Conservation (phyloP, 352 stramenopile species). For the Globisporangium iwayamae region DNA sequence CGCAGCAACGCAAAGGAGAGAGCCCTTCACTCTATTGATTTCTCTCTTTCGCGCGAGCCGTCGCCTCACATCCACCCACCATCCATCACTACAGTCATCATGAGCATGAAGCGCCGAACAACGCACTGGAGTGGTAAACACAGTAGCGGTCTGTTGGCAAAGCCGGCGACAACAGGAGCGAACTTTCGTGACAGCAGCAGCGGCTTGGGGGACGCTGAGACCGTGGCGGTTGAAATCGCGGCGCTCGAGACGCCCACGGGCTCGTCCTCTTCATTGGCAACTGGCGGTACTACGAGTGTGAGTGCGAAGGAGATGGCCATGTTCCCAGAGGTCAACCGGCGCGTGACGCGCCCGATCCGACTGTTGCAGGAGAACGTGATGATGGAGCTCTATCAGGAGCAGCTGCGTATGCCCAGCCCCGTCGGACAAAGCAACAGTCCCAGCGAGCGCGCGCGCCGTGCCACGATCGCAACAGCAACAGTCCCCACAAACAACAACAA, state of each 20-base stretch:
- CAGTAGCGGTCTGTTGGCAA: background rate
- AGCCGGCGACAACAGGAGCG: background rate
- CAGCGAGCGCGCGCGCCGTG: background rate
- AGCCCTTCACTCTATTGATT: background rate
- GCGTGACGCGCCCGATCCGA: slow-evolving; percentile 20
- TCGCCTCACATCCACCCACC: background rate
- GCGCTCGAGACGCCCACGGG: slow-evolving; percentile 9
- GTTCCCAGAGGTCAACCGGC: slow-evolving; percentile 11
- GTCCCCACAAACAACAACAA: background rate
- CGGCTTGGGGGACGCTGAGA: background rate
- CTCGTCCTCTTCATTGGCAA: background rate
- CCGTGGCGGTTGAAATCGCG: background rate
- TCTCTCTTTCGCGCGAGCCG: background rate
- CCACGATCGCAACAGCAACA: slow-evolving; percentile 1
- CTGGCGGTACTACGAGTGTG: background rate
- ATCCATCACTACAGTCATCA: background rate
- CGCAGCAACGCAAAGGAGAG: background rate
- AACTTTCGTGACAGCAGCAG: background rate
- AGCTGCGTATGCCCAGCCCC: slow-evolving; percentile 22
- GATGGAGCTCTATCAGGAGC: slow-evolving; percentile 41
- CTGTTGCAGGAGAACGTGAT: slow-evolving; percentile 38
- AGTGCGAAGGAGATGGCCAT: background rate
- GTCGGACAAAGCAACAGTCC: slow-evolving; percentile 6
- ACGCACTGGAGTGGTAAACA: background rate
- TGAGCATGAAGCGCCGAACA: background rate